These are phyloP conservation scores for Neurospora tetraspora DNA, from an alignment of 495 filamentous ascomycete species.

Conservation along the genomic window DNA sequence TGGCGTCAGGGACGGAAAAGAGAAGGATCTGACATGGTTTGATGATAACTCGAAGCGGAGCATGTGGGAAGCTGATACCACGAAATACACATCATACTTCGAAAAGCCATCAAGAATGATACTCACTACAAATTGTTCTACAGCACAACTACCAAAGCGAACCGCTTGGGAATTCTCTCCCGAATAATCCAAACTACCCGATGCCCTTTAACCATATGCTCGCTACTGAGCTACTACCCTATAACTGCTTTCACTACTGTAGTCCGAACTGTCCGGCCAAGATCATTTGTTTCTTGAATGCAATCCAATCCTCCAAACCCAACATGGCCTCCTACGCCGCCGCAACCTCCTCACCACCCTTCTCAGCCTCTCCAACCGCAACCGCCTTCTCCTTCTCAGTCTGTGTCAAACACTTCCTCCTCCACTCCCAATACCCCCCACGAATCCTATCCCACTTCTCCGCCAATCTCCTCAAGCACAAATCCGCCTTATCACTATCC, in stretches of 20 bases:
- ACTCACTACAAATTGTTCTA: background rate
- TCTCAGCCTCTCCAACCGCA: background rate
- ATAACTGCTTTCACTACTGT: background rate
- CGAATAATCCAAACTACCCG: background rate
- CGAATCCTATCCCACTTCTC: conserved; percentile 86
- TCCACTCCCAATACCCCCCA: conserved; percentile 85
- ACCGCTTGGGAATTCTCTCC: background rate
- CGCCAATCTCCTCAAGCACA: conserved; percentile 61
- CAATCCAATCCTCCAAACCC: background rate
- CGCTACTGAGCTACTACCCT: background rate
- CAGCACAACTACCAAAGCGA: background rate
- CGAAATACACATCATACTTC: background rate
- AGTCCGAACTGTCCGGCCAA: background rate
- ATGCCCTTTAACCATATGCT: background rate
- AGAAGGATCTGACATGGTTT: background rate
- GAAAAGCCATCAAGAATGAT: background rate
- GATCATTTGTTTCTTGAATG: background rate
- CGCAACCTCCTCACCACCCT: background rate
- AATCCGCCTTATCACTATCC: conserved; percentile 46
- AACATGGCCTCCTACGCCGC: background rate
- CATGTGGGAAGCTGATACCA: background rate
- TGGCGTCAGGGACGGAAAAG: background rate
- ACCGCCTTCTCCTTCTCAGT: background rate
- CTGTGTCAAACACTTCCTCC: conserved; percentile 32
- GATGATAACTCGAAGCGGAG: background rate